A percentile compares a stretch with the other conserved stretches of the same genome.
phyloP scores from a whole-genome alignment of 2,329 filamentous ascomycete species.

The Phoma herbarum region DNA sequence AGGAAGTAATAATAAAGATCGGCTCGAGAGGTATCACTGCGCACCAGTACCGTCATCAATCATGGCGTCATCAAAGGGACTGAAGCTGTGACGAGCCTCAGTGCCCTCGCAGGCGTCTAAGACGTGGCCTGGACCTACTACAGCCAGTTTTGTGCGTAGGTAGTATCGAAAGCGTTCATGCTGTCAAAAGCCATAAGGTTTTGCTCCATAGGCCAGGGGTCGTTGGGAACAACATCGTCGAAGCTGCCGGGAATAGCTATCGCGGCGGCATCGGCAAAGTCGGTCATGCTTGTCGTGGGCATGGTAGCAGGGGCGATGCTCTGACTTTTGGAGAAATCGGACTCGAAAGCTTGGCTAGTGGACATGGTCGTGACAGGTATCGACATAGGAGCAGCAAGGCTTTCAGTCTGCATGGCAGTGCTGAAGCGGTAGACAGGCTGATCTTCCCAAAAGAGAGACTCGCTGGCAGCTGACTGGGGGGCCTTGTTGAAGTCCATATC shows the following conservation, averaged over 20 bases:
- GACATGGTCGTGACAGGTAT: slow-evolving; percentile 34
- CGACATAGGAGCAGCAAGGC: slow-evolving; percentile 36
- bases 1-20: slow-evolving; percentile 34
- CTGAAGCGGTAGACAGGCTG: slow-evolving; percentile 46
- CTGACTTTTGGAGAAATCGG: slow-evolving; percentile 43
- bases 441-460: slow-evolving; percentile 51
- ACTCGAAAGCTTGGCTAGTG: slow-evolving; percentile 38
- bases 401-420: slow-evolving; percentile 36
- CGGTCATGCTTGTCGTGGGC: slow-evolving; percentile 32
- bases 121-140: slow-evolving; percentile 42
- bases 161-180: slow-evolving; percentile 37
- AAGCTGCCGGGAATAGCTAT: slow-evolving; percentile 46
- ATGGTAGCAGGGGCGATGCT: slow-evolving; percentile 34
- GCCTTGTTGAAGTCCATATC: slow-evolving; percentile 48
- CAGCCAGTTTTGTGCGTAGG: slow-evolving; percentile 43
- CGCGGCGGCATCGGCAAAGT: slow-evolving; percentile 42
- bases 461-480: slow-evolving; percentile 43
- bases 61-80: slow-evolving; percentile 44
- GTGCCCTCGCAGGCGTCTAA: slow-evolving; percentile 39
- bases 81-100: slow-evolving; percentile 22
- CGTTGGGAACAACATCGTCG: slow-evolving; percentile 40
- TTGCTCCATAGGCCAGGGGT: slow-evolving; percentile 45
- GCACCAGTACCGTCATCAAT: slow-evolving; percentile 51
- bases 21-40: slow-evolving; percentile 34
- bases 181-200: slow-evolving; percentile 37